These are phyloP conservation scores for Incumbomyces lentus DNA, from an alignment of 2,329 filamentous ascomycete genomes.

Conservation along the genomic window DNA sequence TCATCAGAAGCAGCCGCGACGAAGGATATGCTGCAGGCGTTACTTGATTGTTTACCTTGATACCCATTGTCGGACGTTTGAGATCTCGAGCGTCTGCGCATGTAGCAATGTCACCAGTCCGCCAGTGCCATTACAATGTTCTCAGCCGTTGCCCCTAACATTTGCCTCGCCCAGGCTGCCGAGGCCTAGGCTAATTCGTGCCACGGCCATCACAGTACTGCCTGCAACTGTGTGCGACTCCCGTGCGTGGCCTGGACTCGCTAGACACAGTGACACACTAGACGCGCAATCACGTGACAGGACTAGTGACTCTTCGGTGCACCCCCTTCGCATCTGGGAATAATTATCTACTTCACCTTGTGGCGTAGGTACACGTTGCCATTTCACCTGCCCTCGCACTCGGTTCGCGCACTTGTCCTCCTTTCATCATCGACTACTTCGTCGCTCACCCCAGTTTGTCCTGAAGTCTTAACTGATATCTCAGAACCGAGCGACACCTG, in stretches of 20 bases:
- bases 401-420: background rate
- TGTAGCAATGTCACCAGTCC: background rate
- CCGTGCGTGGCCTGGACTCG: no score
- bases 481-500: constrained; percentile 12
- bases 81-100: background rate
- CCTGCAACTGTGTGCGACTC: no score
- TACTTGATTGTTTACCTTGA: constrained; percentile 39
- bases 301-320: no score
- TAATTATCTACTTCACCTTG: no score
- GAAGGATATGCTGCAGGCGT: constrained; percentile 56
- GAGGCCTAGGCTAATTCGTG: no score
- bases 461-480: constrained; percentile 19
- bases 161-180: no score
- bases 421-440: background rate
- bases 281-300: no score
- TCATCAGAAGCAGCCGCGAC: constrained; percentile 43
- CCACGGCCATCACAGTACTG: no score
- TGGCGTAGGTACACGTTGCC: background rate
- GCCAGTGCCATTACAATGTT: background rate
- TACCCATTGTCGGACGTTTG: background rate
- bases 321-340: no score
- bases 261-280: no score
- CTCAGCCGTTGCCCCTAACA: background rate
- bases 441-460: constrained; percentile 6
- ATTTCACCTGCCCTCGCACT: background rate